phyloP scores from a whole-genome alignment of 345 rosid species.

The Angophora floribunda region DNA sequence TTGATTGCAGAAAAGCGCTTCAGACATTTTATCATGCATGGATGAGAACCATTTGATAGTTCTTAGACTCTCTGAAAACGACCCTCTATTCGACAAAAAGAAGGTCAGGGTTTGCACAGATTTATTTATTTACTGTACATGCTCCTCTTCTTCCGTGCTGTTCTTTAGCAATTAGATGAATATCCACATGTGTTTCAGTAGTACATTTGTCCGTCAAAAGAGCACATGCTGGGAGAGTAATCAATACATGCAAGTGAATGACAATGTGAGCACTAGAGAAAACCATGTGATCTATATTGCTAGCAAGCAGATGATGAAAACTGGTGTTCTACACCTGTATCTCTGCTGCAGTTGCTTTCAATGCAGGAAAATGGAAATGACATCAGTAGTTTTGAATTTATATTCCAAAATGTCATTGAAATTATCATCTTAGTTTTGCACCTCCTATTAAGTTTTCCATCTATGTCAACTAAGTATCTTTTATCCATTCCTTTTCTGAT shows the following conservation, averaged over 20 bases:
- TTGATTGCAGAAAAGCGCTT: slow-evolving; percentile 28
- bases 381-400: background rate
- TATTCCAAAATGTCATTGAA: background rate
- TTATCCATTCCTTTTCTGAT: background rate
- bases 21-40: slow-evolving; percentile 6
- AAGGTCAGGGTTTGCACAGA: slow-evolving; percentile 27
- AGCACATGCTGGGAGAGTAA: background rate
- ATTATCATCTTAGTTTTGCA: background rate
- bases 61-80: slow-evolving; percentile 44
- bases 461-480: background rate
- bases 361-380: background rate
- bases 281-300: background rate
- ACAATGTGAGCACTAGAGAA: background rate
- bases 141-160: background rate
- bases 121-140: background rate
- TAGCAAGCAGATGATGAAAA: background rate
- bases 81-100: slow-evolving; percentile 49
- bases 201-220: background rate
- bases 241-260: background rate
- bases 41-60: slow-evolving; percentile 20
- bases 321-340: background rate
- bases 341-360: background rate
- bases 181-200: background rate
- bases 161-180: background rate
- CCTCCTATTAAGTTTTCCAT: background rate